These are phyloP conservation scores for Neolentinus lepideus DNA, from an alignment of 1,284 basidiomycete genomes.

Conservation along the genomic window DNA sequence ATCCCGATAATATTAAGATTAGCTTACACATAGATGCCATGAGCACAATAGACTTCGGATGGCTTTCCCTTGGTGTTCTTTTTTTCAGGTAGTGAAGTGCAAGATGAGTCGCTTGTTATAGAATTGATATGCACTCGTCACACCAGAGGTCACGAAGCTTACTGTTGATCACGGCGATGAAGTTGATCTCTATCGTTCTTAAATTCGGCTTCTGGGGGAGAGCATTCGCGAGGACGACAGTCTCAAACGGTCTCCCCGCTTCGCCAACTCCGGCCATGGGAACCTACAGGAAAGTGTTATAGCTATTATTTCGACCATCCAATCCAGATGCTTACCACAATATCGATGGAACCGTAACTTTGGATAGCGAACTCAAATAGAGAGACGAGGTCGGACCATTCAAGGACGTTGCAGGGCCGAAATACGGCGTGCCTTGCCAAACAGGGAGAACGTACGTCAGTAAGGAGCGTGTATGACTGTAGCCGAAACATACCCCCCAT, in stretches of 20 bases:
- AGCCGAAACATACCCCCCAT: slow-evolving; percentile 37
- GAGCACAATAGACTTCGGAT: slow-evolving; percentile 42
- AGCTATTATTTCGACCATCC: no score
- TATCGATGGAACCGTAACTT: slow-evolving; percentile 40
- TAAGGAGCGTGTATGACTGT: background rate
- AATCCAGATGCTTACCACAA: slow-evolving; percentile 46
- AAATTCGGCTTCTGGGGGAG: slow-evolving; percentile 36
- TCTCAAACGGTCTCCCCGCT: slow-evolving; percentile 31
- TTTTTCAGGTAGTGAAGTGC: slow-evolving; percentile 41
- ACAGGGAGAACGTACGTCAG: background rate
- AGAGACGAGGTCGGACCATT: slow-evolving; percentile 46
- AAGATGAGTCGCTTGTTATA: slow-evolving; percentile 34
- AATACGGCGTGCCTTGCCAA: slow-evolving; percentile 33
- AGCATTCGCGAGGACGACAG: slow-evolving; percentile 26
- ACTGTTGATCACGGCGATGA: slow-evolving; percentile 46
- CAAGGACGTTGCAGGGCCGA: slow-evolving; percentile 41
- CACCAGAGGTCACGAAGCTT: slow-evolving; percentile 11
- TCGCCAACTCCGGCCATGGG: slow-evolving; percentile 49
- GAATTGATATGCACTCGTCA: background rate
- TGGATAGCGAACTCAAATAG: slow-evolving; percentile 44
- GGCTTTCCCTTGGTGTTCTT: slow-evolving; percentile 23
- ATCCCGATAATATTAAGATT: slow-evolving; percentile 8
- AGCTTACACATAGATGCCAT: slow-evolving; percentile 53
- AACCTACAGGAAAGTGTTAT: no score
- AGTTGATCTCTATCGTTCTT: slow-evolving; percentile 44